A percentile compares a stretch with the other conserved stretches of the same genome.
phyloP scores from a whole-genome alignment of 208 protist species.

The Novymonas esmeraldas region DNA sequence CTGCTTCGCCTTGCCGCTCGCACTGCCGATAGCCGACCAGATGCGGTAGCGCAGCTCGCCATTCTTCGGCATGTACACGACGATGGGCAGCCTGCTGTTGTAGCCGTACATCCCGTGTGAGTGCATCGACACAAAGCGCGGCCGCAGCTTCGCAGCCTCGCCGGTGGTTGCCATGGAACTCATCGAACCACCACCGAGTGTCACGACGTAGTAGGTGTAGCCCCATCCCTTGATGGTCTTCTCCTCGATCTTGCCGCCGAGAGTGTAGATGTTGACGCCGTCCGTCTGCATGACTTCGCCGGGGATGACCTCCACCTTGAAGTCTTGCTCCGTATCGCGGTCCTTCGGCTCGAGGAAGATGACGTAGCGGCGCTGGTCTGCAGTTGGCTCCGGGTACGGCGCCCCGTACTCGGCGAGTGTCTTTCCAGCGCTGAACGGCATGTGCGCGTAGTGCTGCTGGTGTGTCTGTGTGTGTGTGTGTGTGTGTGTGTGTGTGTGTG shows the following conservation, averaged over 20 bases:
- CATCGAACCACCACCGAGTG: neutral
- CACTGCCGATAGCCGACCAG: constrained; percentile 24
- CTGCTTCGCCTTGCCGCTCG: constrained; percentile 2
- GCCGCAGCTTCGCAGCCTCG: constrained; percentile 31
- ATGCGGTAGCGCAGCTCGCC: constrained; percentile 58
- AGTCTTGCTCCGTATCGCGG: constrained; percentile 47
- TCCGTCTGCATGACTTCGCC: constrained; percentile 51
- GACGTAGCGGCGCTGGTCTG: constrained; percentile 67
- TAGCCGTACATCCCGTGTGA: constrained; percentile 33
- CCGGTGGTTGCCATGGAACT: constrained; percentile 51
- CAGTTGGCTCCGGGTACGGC: constrained; percentile 63
- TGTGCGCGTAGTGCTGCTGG: neutral
- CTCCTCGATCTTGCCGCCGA: constrained; percentile 52
- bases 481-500: neutral
- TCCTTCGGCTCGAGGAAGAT: constrained; percentile 68
- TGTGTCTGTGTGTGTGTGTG: neutral
- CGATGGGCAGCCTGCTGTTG: constrained; percentile 63
- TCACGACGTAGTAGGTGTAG: constrained; percentile 47
- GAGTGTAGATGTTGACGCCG: constrained; percentile 45
- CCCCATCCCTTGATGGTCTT: constrained; percentile 67
- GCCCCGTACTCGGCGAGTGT: constrained; percentile 67
- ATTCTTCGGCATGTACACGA: constrained; percentile 57
- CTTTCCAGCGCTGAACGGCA: neutral
- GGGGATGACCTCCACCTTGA: constrained; percentile 70
- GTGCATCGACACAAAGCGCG: constrained; percentile 34